Base-by-base conservation (phyloP, 208 protist species). In the Herpetomonas tarakana region DNA sequence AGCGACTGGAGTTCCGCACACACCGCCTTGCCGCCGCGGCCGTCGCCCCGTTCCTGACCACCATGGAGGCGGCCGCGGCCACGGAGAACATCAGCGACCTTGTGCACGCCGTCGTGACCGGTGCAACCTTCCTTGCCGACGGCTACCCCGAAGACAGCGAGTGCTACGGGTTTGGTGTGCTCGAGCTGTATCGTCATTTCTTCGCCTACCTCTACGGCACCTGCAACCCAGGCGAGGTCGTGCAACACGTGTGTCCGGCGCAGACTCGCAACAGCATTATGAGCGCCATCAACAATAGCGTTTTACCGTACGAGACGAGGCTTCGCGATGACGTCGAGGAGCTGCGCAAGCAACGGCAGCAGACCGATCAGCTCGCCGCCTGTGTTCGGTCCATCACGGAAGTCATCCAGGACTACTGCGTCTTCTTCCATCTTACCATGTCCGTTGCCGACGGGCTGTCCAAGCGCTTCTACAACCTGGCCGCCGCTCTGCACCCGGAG, bases 401-500 rank as follows among this genome's bases (percentile, higher is more conserved):
- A 3, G 24, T 77, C 14, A 30, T 70, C 38, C 41, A 47, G 25
- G 65, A 75, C 14, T 78, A 81, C 74, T 31, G 21, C 27, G 22
- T 67, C 0, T 85, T 81, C 53, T 81, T 85, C 49, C 50, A 85
- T 64, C 54, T 66, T n/a, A 53, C 68, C 27, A 30, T 75, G 2
- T 46, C 69, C 6, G 68, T 65, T 25, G 19, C 68, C 24, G 61
- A 68, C 14, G 62, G 55, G 6, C 21, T 69, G 31, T 21, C 18
- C 28, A 71, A 58, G 0, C n/a, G 55, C 22, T 72, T 75, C 7
- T 58, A 67, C 24, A 12, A 3, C 1, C 50, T 64, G 39, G 71
- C 71, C 3, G 41, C 22, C 18, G 46, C 76, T 18, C 53, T 83
- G 7, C 44, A 65, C 16, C 68, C 68, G 6, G 56, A 62, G 18